Evolutionary conservation across 2,329 filamentous ascomycete genomes (phyloP), one percentile per base, ranked within the genome.

Genomic region (Arthrobotrys sinensis): DNA sequence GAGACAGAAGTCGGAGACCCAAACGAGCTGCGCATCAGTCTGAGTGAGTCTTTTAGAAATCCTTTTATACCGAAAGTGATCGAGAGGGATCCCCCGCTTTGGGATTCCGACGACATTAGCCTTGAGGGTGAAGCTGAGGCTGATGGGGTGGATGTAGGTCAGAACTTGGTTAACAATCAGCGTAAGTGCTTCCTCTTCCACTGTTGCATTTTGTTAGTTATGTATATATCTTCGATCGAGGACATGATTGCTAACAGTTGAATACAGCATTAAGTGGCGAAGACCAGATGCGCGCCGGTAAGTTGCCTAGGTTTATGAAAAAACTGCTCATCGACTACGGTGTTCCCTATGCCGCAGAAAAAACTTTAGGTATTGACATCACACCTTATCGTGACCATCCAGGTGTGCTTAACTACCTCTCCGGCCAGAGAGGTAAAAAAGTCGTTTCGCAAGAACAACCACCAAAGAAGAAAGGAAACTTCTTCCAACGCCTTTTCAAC

Each of bases 251-350:
- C 48, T 52, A 52, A 52, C 10, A 21, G 12, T 32, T 32, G 14
- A 2, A 52, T 32, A 52, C n/a, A 52, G 48, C 52, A 1, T 36
- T 12, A 38, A 38, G 16, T 3, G n/a, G 8, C n/a, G 28, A 55
- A 4, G 52, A 55, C 32, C 28, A 16, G 10, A 55, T 38, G 52
- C 52, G 52, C 52, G 14, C 8, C 36, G 28, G 52, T 55, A 55
- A 38, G 52, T 55, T 36, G 6, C 48, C 28, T 4, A 36, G 19
- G 2, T 55, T 55, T 14, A 16, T 55, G 4, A 60, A 60, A n/a
- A 24, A 40, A 10, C 0, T 60, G 8, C n/a, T 19, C 1, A 1
- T 38, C 3, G 7, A 38, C 5, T 38, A 55, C n/a, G 52, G 28
- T 5, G 28, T 38, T 12, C 52, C 52, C n/a, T 36, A 36, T 4